A percentile compares a stretch with the other conserved stretches of the same genome.
phyloP scores from a whole-genome alignment of 2,329 filamentous ascomycete species.

The Ophiocordyceps sinensis region DNA sequence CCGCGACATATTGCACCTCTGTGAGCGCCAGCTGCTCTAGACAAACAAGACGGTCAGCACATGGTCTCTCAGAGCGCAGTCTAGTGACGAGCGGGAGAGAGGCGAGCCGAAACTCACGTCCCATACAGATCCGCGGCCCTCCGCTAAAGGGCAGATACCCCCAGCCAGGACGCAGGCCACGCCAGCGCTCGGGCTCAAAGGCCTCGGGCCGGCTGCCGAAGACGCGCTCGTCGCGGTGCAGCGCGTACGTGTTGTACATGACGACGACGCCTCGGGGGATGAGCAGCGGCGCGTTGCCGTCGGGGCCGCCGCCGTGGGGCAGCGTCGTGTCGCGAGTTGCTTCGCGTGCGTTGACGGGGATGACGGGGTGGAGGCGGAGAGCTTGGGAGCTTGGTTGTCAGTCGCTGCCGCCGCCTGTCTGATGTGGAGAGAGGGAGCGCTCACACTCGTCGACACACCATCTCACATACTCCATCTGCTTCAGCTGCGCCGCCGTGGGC shows the following conservation, averaged over 20 bases:
- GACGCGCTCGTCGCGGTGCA: conserved; percentile 22
- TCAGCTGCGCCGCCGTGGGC: conserved; percentile 34
- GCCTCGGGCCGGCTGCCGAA: conserved; percentile 22
- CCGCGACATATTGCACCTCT: conserved; percentile 19
- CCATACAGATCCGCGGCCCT: conserved; percentile 29
- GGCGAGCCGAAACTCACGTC: conserved; percentile 15
- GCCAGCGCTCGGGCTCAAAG: conserved; percentile 27
- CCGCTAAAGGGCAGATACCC: conserved; percentile 30
- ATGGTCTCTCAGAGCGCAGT: neutral
- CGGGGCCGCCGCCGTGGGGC: conserved; percentile 34
- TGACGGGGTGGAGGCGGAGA: conserved; percentile 34
- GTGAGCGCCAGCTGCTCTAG: conserved; percentile 20
- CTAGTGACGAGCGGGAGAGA: too few species aligned
- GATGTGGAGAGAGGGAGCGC: conserved; percentile 1
- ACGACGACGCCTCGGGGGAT: conserved; percentile 31
- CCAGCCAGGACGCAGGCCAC: conserved; percentile 23
- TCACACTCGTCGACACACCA: conserved; percentile 44
- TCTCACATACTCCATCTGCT: conserved; percentile 37
- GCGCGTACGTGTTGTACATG: conserved; percentile 26
- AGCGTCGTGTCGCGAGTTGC: conserved; percentile 28
- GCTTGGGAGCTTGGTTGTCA: conserved; percentile 12
- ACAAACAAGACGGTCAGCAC: conserved; percentile 2
- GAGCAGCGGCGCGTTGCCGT: conserved; percentile 32
- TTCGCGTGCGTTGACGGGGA: conserved; percentile 30
- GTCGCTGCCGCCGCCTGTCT: neutral